Conservation (phyloP, 768 basidiomycete genomes). For the Tylopilus felleus region DNA sequence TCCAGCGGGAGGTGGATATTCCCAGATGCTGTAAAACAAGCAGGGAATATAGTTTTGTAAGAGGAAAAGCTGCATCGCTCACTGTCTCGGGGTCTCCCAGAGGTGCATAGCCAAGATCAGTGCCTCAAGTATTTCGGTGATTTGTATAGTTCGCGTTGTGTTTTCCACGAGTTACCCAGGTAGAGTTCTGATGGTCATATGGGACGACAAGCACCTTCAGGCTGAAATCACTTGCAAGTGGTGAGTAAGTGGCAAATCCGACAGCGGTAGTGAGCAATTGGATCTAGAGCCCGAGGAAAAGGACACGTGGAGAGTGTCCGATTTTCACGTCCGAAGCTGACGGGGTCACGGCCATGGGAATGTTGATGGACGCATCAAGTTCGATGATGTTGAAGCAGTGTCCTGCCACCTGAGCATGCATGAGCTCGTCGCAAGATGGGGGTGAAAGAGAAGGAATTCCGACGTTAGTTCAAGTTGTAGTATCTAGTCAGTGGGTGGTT, state of each 20-base stretch:
- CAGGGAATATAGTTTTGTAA: not conserved
- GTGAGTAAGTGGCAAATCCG: not conserved
- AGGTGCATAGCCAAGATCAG: slow-evolving; percentile 8
- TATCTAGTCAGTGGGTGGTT: too few species aligned
- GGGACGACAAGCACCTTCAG: not conserved
- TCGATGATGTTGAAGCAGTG: not conserved
- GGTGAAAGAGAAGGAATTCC: not conserved
- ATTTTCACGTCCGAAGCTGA: not conserved
- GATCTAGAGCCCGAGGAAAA: not conserved
- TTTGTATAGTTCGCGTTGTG: not conserved
- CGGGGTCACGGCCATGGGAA: not conserved
- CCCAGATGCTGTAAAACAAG: not conserved
- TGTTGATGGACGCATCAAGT: not conserved
- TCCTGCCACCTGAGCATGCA: not conserved
- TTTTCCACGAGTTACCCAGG: not conserved
- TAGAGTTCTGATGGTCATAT: not conserved
- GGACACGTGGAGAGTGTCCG: not conserved
- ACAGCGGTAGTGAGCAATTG: not conserved
- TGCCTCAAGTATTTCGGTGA: slow-evolving; percentile 2
- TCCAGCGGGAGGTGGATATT: not conserved
- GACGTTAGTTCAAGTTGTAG: too few species aligned
- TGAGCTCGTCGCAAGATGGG: not conserved
- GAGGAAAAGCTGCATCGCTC: not conserved
- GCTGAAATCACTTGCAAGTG: not conserved
- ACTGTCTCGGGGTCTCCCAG: not conserved